Evolutionary conservation across 148 eudicot species (phyloP).

Genomic region (Rhododendron molle): DNA sequence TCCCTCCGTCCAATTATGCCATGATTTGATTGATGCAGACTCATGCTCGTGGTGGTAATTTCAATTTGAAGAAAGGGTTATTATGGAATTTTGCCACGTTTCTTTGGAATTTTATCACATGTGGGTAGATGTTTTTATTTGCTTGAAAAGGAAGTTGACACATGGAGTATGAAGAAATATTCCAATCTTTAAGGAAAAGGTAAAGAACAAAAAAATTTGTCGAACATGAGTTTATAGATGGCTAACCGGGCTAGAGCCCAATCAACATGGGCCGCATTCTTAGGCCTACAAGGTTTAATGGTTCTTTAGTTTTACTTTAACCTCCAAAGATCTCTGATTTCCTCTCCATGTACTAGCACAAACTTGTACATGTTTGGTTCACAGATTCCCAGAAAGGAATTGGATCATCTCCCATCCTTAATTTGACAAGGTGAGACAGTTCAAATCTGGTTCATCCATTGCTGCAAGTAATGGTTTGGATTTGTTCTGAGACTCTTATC

Average conservation of each 20-base stretch:
- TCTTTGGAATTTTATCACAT: neutral
- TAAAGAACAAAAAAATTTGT: neutral
- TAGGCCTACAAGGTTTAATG: neutral
- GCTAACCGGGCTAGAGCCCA: neutral
- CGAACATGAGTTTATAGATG: neutral
- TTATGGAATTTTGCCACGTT: neutral
- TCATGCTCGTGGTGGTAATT: too few species aligned
- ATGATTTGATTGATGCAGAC: too few species aligned
- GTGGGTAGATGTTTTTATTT: neutral
- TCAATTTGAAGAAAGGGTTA: too few species aligned
- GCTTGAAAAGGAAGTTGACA: neutral
- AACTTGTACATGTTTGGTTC: neutral
- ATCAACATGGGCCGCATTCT: neutral
- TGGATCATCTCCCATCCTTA: neutral
- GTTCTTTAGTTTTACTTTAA: neutral
- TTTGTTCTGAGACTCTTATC: neutral
- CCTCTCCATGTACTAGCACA: neutral
- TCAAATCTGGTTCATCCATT: too few species aligned
- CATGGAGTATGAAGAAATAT: neutral
- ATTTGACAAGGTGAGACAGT: neutral
- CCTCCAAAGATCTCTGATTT: neutral
- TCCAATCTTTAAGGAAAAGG: neutral
- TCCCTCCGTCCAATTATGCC: too few species aligned
- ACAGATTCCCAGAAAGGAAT: too few species aligned
- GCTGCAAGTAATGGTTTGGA: neutral